These are phyloP conservation scores for Taiozyma sp. DNA, from an alignment of 1,139 yeast genomes.

Conservation along the genomic window DNA sequence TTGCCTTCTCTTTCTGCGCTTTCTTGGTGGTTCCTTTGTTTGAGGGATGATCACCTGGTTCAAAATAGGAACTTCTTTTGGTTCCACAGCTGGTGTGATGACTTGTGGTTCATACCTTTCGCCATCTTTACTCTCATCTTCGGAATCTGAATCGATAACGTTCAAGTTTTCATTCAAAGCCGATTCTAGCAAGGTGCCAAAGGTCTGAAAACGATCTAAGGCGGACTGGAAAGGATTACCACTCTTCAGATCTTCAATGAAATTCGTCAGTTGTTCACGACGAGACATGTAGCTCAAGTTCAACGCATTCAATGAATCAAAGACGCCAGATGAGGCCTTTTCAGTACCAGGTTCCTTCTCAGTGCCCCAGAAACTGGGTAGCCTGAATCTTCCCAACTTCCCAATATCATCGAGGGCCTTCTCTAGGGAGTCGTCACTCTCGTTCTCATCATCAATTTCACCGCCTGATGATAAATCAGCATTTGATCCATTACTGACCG, in stretches of 20 bases:
- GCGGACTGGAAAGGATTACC: constrained; percentile 52
- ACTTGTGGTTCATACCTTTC: constrained; percentile 47
- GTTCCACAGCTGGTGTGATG: constrained; percentile 44
- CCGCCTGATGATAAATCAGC: constrained; percentile 1
- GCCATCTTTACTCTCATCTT: constrained; percentile 25
- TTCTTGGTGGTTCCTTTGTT: constrained; percentile 17
- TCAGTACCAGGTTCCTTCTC: neutral
- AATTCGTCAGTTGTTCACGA: constrained; percentile 40
- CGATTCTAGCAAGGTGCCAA: constrained; percentile 32
- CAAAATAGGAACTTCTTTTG: constrained; percentile 44
- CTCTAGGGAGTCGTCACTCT: constrained; percentile 15
- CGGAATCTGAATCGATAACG: constrained; percentile 37
- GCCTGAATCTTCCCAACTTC: constrained; percentile 7
- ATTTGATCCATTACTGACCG: neutral
- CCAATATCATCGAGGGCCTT: constrained; percentile 19
- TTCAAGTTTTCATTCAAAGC: constrained; percentile 24
- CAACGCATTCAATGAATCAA: constrained; percentile 18
- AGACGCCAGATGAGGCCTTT: neutral
- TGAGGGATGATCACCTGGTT: constrained; percentile 48
- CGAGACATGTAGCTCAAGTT: constrained; percentile 11
- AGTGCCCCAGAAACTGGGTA: constrained; percentile 17
- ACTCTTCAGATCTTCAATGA: constrained; percentile 45
- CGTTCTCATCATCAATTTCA: constrained; percentile 6
- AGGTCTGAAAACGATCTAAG: constrained; percentile 51
- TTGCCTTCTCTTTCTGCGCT: constrained; percentile 8